Base-by-base conservation (phyloP, 164 flowering plant genomes). In the Houttuynia cordata region DNA sequence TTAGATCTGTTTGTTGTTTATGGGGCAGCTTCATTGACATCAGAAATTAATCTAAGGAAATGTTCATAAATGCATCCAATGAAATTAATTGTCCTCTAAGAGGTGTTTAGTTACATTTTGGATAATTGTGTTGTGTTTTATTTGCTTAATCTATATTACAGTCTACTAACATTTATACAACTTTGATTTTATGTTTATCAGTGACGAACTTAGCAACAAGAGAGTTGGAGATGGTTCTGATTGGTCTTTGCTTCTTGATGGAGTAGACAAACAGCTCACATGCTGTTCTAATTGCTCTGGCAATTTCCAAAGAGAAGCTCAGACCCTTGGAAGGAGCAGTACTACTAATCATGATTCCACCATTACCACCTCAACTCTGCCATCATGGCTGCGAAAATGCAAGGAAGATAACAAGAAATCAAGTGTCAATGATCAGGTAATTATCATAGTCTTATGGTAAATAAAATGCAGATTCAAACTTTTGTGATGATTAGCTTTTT, bases 371-470 rank as follows among this genome's bases (percentile, higher is more conserved):
- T 79, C 93, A 67, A 76, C 64, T 74, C 73, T 89, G 21, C 98
- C 98, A 54, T 69, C 85, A 70, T 92, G 98, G 98, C 96, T 92
- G 18, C 88, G 83, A 75, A 80, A 82, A 63, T 85, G 72, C 77
- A 86, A 77, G 69, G 76, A 81, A 55, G 83, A 89, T 73, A 76
- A 64, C 64, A 77, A 63, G 62, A 75, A 59, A 68, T 59, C 61
- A 17, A 53, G 37, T 8, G 56, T 53, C 40, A 74, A 77, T 63
- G 77, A 84, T 77, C 75, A 81, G 87, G 97, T 74, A 57, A 51
- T 57, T 51, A 71, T 62, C 49, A 12, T 14, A 12, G 17, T 12
- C 49, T 25, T 10, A 56, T 24, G 12, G 7, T 23, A 56, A 30
- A 30, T 30, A 6, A 34, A 34, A 18, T 41, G 23, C 19, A 60